Base-by-base conservation (phyloP, 2,329 filamentous ascomycete species). In the Ceratocystis lukuohia region DNA sequence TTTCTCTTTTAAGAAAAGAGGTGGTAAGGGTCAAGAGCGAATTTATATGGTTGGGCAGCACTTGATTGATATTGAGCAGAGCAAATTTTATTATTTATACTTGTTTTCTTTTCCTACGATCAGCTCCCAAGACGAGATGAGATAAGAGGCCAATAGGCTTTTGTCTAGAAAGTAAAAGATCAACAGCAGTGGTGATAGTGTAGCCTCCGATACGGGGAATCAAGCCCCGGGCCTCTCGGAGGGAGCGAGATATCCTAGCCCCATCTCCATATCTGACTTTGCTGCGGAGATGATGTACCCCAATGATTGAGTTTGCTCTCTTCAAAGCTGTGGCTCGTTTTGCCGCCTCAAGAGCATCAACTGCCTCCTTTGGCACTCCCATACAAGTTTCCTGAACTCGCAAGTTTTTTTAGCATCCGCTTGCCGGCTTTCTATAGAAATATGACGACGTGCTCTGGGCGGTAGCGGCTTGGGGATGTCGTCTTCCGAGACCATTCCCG, bases 141-240 rank as follows among this genome's bases (percentile, higher is more conserved):
- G 33, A 37, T 10, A 37, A 12, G 8, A 2, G 33, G 33, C 33
- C 10, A 37, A 37, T 10, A 2, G 33, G 8, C 33, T 37, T 12
- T 12, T 37, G 33, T 37, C 33, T 37, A 37, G 10, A 37, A 37
- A 3, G 33, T 37, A 10, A 37, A 4, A 37, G 33, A 3, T 12
- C 10, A 4, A 3, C 8, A 37, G 2, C 33, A 12, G 33, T 3
- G 8, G 33, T 37, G 8, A 8, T 37, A 37, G 33, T 37, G 10
- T 30, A 41, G 15, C 25, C 66, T 70, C 69, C 68, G 69, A 66
- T 68, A 69, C 69, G 64, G 69, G 67, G 69, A 70, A 69, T 70
- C 68, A 69, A 70, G 70, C 69, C 69, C 69, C 62, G 69, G 69
- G 62, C 69, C 68, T 63, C 68, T 66, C 69, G 69, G 69, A 66